phyloP scores from a whole-genome alignment of 768 basidiomycete species.

The Rhizopogon rudus region DNA sequence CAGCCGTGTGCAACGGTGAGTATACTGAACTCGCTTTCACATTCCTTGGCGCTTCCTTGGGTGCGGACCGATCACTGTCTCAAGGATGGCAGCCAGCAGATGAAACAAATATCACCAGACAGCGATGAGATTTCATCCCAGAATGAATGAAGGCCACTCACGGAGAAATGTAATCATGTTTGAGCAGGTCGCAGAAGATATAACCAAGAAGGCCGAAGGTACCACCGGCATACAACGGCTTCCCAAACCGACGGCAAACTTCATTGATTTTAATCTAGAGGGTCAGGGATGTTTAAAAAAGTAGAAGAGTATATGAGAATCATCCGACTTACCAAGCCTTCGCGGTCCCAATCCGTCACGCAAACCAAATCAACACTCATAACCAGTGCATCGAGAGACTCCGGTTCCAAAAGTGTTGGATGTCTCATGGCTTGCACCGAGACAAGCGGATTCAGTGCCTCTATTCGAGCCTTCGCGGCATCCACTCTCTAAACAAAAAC shows the following conservation, averaged over 20 bases:
- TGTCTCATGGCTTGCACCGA: slow-evolving; percentile 64
- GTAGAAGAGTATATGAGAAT: slow-evolving; percentile 1
- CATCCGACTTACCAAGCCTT: slow-evolving; percentile 56
- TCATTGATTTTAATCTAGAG: slow-evolving; percentile 72
- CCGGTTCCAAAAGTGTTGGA: slow-evolving; percentile 40
- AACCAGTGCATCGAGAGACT: slow-evolving; percentile 54
- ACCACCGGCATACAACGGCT: slow-evolving; percentile 89
- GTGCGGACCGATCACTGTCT: slow-evolving; percentile 57
- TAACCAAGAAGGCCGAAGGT: slow-evolving; percentile 89
- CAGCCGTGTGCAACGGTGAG: slow-evolving; percentile 53
- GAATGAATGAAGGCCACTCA: slow-evolving; percentile 35
- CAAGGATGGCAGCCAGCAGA: slow-evolving; percentile 5
- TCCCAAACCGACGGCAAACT: slow-evolving; percentile 66
- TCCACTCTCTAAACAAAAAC: slow-evolving; percentile 62
- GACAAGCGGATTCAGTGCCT: slow-evolving; percentile 91
- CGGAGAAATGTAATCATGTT: slow-evolving; percentile 84
- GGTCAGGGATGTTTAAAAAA: slow-evolving; percentile 6
- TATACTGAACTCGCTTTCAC: slow-evolving; percentile 62
- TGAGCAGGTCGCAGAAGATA: slow-evolving; percentile 89
- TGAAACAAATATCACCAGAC: slow-evolving; percentile 3
- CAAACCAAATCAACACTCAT: slow-evolving; percentile 79
- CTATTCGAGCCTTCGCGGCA: slow-evolving; percentile 79
- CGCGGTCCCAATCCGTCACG: slow-evolving; percentile 71
- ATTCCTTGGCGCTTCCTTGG: slow-evolving; percentile 54
- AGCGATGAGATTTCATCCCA: neutral